Base-by-base conservation (phyloP, 495 filamentous ascomycete species). In the Penicillium paradoxum region DNA sequence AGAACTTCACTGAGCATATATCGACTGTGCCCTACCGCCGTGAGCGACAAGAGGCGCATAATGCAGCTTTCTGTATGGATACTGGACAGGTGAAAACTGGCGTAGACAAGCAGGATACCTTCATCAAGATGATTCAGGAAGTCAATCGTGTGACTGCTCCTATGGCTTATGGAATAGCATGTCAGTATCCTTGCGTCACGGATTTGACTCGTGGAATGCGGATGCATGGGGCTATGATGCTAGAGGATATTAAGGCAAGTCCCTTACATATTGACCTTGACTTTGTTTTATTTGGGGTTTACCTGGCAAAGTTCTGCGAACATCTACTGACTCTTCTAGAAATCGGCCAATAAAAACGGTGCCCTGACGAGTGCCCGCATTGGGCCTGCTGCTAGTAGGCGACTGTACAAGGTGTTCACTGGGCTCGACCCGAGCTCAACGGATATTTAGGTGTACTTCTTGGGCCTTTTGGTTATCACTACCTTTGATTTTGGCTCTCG, bases 21-120 rank as follows among this genome's bases (percentile, higher is more conserved):
- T 85, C 84, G 33, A 87, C 84, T 0, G 83, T 87, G 25, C 88
- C 87, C 0, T 92, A 92, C 60, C 80, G 77, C 11, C 69, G 61
- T 6, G 68, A 80, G 53, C 70, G 70, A 17, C 74, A 78, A 69
- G 60, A 66, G 17, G 62, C 58, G 1, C 71, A 76, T 30, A 74
- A 79, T 29, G 82, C 85, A 6, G 78, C 81, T 3, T 93, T 93
- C 71, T 92, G 89, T 69, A 90, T 92, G 83, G 89, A 90, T 34
- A 69, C 73, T 0, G 90, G 90, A 0, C 90, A 93, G 63, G 88
- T 93, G 30, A 86, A 84, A 44, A 78, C 84, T 0, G 90, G 88
- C 38, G 79, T 84, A 17, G 80, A 82, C 44, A 72, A 79, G 15
- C 58, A 69, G 17, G 89, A 93, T 57, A 91, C 83, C 0, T 93